phyloP scores from a whole-genome alignment of 768 basidiomycete species.

The Dacryopinax spathularia region DNA sequence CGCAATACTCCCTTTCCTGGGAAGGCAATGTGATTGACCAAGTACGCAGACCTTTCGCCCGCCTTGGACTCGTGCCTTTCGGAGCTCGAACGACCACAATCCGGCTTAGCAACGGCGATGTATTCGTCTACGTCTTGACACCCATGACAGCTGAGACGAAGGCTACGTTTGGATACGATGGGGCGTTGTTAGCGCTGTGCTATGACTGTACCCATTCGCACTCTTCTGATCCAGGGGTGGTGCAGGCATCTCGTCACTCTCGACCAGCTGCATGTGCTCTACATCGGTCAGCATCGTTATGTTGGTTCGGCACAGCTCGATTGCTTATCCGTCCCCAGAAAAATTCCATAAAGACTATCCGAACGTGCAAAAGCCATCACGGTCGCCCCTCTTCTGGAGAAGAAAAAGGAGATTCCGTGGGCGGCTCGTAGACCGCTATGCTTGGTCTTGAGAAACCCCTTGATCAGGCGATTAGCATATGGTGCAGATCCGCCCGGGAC shows the following conservation, averaged over 20 bases:
- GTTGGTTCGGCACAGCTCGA: neutral
- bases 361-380: slow-evolving; percentile 55
- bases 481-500: slow-evolving; percentile 47
- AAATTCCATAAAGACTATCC: slow-evolving; percentile 47
- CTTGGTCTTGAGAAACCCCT: neutral
- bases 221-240: too few relatives aligned
- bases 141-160: slow-evolving; percentile 23
- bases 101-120: slow-evolving; percentile 17
- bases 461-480: slow-evolving; percentile 30
- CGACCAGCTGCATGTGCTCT: neutral
- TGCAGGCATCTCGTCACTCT: slow-evolving; percentile 5
- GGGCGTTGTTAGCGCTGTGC: slow-evolving; percentile 13
- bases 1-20: neutral
- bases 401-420: slow-evolving; percentile 29
- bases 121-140: slow-evolving; percentile 25
- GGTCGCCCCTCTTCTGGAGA: slow-evolving; percentile 37
- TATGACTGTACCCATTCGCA: slow-evolving; percentile 3
- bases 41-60: neutral
- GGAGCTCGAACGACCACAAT: slow-evolving; percentile 16
- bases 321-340: neutral
- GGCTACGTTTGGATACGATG: slow-evolving; percentile 15
- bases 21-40: slow-evolving; percentile 23
- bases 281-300: neutral
- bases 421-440: slow-evolving; percentile 29
- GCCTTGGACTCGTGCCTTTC: slow-evolving; percentile 23